Conservation (phyloP, 1,139 yeast species). For the Suhomyces panamericanus region DNA sequence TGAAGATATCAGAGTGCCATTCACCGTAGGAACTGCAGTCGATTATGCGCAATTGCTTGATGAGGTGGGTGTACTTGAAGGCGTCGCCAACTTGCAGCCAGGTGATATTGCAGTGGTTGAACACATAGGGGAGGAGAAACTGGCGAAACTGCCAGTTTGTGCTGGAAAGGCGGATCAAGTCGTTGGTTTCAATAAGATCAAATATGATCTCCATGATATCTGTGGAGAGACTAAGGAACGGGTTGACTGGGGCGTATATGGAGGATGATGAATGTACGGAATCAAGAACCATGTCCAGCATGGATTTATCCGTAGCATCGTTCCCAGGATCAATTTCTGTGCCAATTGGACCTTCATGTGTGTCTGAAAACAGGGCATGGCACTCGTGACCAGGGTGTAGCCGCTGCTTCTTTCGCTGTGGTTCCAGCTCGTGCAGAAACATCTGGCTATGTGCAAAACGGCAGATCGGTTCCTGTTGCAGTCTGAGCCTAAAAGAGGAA, state of each 20-base stretch:
- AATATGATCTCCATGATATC: conserved; percentile 31
- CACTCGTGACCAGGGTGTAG: too few relatives aligned
- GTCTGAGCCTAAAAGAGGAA: too few relatives aligned
- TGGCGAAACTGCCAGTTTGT: conserved; percentile 23
- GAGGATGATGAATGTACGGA: background rate
- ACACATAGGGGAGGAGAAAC: conserved; percentile 23
- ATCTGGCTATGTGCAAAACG: too few relatives aligned
- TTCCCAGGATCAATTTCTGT: too few relatives aligned
- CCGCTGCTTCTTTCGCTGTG: background rate
- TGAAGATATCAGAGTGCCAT: conserved; percentile 39
- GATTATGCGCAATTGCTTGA: conserved; percentile 28
- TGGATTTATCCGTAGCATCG: too few relatives aligned
- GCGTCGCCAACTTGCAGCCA: conserved; percentile 26
- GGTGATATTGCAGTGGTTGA: conserved; percentile 27
- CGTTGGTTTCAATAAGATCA: conserved; percentile 13
- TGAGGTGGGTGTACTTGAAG: conserved; percentile 13
- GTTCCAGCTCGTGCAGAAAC: background rate
- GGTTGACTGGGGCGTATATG: background rate
- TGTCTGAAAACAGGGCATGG: too few relatives aligned
- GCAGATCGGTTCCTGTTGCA: too few relatives aligned
- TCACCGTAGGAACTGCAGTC: conserved; percentile 43
- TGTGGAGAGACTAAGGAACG: conserved; percentile 6
- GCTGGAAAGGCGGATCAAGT: conserved; percentile 27
- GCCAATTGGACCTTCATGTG: too few relatives aligned
- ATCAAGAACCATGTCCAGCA: background rate